Conservation (phyloP, 2,329 filamentous ascomycete species). For the Macrophomina pseudophaseolina region DNA sequence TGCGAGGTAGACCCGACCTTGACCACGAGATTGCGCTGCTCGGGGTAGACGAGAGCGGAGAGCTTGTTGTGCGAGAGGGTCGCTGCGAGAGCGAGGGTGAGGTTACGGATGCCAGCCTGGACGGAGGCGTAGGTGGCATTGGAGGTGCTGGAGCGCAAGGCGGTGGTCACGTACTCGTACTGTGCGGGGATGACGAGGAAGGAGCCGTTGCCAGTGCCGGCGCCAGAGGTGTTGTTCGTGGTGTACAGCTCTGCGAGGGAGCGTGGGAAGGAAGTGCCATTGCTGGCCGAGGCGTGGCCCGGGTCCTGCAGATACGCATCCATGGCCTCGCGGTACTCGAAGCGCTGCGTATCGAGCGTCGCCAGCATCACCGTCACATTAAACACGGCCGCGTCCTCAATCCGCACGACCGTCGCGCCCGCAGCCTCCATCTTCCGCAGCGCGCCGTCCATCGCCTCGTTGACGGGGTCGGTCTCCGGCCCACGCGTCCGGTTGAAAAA, state of each 20-base stretch:
- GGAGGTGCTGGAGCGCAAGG: conserved; percentile 57
- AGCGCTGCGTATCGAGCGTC: conserved; percentile 64
- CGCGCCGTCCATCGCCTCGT: conserved; percentile 56
- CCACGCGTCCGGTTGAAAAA: conserved; percentile 62
- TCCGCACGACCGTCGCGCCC: conserved; percentile 58
- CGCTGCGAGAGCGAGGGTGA: conserved; percentile 57
- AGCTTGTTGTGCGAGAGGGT: conserved; percentile 58
- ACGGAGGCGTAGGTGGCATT: conserved; percentile 57
- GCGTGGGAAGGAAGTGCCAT: conserved; percentile 47
- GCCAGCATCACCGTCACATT: conserved; percentile 56
- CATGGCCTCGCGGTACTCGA: conserved; percentile 63
- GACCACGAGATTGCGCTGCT: conserved; percentile 68
- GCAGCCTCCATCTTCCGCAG: conserved; percentile 52
- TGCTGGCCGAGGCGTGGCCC: conserved; percentile 42
- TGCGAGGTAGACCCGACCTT: conserved; percentile 62
- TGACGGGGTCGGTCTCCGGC: conserved; percentile 63
- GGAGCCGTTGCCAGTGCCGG: conserved; percentile 42
- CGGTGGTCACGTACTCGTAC: conserved; percentile 60
- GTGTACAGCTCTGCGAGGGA: conserved; percentile 58
- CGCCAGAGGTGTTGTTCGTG: conserved; percentile 37
- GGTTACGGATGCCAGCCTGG: conserved; percentile 56
- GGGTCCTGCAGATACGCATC: conserved; percentile 56
- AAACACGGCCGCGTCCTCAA: conserved; percentile 54
- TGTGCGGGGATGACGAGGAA: conserved; percentile 67
- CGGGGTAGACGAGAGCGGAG: conserved; percentile 67